Evolutionary conservation across 208 protist genomes (phyloP), one percentile per base, ranked within the genome.

Genomic region (Plasmodiophora brassicae): DNA sequence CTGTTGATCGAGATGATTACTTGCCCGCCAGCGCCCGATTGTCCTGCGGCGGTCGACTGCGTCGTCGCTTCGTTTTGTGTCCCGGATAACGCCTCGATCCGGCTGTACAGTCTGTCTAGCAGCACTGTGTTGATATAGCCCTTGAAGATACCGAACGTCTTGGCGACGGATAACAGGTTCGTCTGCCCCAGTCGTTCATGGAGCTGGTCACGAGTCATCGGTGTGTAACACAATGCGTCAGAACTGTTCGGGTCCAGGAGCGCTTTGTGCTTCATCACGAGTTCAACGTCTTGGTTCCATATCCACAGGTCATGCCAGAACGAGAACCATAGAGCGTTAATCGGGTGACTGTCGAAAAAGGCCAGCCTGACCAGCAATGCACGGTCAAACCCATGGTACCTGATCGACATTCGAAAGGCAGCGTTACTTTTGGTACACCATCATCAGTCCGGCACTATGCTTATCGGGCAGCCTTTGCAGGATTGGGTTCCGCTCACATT

Each of bases 221-320:
- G 14, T 32, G 14, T 38, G n/a, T 78, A 78, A 38, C 65, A 78
- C 32, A 78, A 44, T 32, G 65, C 32, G 14, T 44, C 20, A 14
- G 65, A 78, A 32, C 41, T 78, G 65, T 44, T 44, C 41, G 65
- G 65, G n/a, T 78, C n/a, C 32, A 78, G 41, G 32, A 44, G 32
- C 5, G n/a, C n/a, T 32, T 5, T 38, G n/a, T 78, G 65, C 65
- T 5, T 32, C 41, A 44, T 5, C 32, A 78, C n/a, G n/a, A 32
- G 32, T 36, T 78, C 5, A 36, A 78, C 5, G 41, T 78, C 65
- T 78, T 78, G 65, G 65, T 78, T 78, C 65, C 65, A 78, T 36
- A 78, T 78, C 65, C 65, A 78, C 14, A 78, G n/a, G 41, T 78
- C 65, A 32, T 78, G 65, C 65, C 65, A 78, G n/a, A 78, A 78